Base-by-base conservation (phyloP, 345 rosid species). In the Bruguiera gymnorhiza region DNA sequence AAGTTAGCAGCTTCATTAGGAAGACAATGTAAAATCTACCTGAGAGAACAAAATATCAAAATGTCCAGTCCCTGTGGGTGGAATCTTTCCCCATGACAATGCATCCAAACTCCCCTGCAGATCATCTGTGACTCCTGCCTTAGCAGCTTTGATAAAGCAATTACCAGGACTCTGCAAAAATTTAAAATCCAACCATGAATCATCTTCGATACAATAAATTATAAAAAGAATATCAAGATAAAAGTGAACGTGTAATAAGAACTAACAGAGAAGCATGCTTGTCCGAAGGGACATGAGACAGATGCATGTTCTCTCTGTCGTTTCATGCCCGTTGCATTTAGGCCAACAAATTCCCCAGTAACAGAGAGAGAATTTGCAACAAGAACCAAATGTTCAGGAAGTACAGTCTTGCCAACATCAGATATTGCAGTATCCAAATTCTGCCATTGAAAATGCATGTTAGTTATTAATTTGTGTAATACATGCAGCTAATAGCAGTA, bases 211-310 rank as follows among this genome's bases (percentile, higher is more conserved):
- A 30, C 20, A 27, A 48, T 10, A 65, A 62, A 66, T 67, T 52
- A 48, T 24, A 56, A 21, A 61, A 31, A 36, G 62, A 59, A 52
- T 37, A 18, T 19, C n/a, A 32, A 67, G 63, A 56, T 15, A 4
- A 7, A 54, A 70, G 29, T 9, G 67, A 55, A 15, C 21, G n/a
- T 55, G 34, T 6, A 4, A 43, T 3, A 51, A 69, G 34, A 71
- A 84, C 95, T 85, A 69, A 92, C 99, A 62, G 96, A 87, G 78
- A 95, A 92, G 86, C 96, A 88, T 0, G 96, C 98, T 85, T 88
- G 98, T 81, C 85, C 80, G 68, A 95, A 90, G 8, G 98, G 94
- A 21, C 97, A 84, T 52, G 83, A 57, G 1, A 80, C 84, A 43
- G 88, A 86, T 46, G 88, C 86, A 29, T 67, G 78, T 55, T 87